phyloP scores from a whole-genome alignment of 352 stramenopile genomes.

The Phytophthora agathidicida region DNA sequence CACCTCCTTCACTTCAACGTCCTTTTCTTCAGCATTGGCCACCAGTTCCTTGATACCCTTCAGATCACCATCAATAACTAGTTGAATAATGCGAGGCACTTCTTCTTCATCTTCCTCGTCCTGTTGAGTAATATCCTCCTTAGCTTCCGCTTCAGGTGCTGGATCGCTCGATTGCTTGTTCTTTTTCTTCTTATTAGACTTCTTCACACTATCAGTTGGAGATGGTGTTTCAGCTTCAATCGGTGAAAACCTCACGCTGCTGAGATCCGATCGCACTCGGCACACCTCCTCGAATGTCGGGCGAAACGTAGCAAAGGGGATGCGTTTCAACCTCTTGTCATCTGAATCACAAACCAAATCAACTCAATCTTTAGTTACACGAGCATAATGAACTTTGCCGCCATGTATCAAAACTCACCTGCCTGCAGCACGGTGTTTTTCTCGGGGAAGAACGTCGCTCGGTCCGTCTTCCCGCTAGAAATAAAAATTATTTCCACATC shows the following conservation, averaged over 20 bases:
- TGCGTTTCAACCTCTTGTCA: conserved; percentile 71
- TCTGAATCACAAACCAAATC: conserved; percentile 18
- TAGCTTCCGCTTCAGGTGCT: neutral
- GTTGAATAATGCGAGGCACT: conserved; percentile 49
- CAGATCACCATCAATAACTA: conserved; percentile 41
- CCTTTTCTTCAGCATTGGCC: conserved; percentile 12
- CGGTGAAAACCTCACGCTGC: conserved; percentile 67
- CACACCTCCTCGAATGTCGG: conserved; percentile 90
- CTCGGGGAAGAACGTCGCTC: conserved; percentile 77
- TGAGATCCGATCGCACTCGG: conserved; percentile 72
- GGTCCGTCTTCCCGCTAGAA: conserved; percentile 72
- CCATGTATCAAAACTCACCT: no score
- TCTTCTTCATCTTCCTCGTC: conserved; percentile 22
- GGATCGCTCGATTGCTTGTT: conserved; percentile 11
- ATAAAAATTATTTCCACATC: conserved; percentile 75
- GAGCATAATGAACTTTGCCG: neutral
- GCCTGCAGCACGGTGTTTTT: conserved; percentile 69
- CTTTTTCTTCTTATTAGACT: conserved; percentile 38
- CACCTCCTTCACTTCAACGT: conserved; percentile 55
- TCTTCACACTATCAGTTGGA: conserved; percentile 24
- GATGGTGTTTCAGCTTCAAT: conserved; percentile 35
- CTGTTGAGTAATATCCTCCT: conserved; percentile 7
- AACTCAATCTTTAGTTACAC: conserved; percentile 5
- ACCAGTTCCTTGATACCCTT: conserved; percentile 51
- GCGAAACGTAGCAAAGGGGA: conserved; percentile 85